Conservation (phyloP, 1,284 basidiomycete species). For the Exobasidium rhododendri region DNA sequence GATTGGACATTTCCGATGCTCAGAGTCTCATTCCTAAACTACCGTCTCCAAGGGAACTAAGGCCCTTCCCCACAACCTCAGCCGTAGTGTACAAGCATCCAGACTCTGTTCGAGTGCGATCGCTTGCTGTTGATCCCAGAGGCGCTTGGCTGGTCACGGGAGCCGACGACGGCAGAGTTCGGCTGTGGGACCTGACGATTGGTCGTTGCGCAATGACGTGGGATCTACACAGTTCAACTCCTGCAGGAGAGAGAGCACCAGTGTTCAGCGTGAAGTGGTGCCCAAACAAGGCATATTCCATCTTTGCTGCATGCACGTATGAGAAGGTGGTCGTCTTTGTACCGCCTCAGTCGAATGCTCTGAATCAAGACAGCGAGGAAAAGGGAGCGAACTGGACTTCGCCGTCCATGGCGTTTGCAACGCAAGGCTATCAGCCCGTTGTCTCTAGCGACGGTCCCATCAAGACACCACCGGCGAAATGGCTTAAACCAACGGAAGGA, state of each 20-base stretch:
- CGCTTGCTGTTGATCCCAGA: conserved; percentile 76
- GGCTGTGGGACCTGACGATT: conserved; percentile 89
- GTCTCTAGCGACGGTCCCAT: conserved; percentile 6
- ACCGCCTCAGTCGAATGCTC: conserved; percentile 61
- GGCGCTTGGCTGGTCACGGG: conserved; percentile 89
- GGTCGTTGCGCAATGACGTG: conserved; percentile 86
- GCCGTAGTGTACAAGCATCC: conserved; percentile 72
- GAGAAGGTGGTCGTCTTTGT: conserved; percentile 77
- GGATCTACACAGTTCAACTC: conserved; percentile 62
- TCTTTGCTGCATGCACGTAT: conserved; percentile 72
- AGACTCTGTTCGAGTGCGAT: conserved; percentile 66
- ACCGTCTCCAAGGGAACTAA: conserved; percentile 85
- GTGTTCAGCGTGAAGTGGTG: conserved; percentile 90
- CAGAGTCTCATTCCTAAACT: conserved; percentile 88
- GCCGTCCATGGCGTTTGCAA: conserved; percentile 37
- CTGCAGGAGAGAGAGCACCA: conserved; percentile 49
- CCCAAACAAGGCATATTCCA: conserved; percentile 76
- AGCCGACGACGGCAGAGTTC: conserved; percentile 81
- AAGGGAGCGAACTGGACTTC: conserved; percentile 34
- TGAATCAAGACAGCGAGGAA: conserved; percentile 59
- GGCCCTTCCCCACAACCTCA: conserved; percentile 87
- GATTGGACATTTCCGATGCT: conserved; percentile 60
- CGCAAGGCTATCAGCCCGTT: conserved; percentile 23
- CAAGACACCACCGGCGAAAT: conserved; percentile 58
- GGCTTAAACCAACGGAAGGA: conserved; percentile 59